Conservation (phyloP, 192 early-diverging fungal species). For the Coemansia sp. region DNA sequence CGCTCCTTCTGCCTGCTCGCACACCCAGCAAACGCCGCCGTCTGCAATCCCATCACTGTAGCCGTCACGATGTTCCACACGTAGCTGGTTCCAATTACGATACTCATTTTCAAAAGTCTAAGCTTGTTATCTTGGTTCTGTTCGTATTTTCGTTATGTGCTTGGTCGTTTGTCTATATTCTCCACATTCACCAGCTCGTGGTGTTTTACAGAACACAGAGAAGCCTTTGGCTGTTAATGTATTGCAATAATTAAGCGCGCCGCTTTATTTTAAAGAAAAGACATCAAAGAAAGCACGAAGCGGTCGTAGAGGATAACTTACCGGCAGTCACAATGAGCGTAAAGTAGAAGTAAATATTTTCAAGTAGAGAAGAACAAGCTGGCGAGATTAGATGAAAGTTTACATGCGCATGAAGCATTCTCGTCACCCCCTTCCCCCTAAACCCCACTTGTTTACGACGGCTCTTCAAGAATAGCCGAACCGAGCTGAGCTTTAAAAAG, state of each 20-base stretch:
- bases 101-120: slow-evolving; percentile 25
- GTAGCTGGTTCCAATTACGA: slow-evolving; percentile 53
- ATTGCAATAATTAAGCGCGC: neutral
- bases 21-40: slow-evolving; percentile 41
- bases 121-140: neutral
- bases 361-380: neutral
- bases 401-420: neutral
- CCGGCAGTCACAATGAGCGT: neutral
- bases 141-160: neutral
- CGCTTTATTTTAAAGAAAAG: neutral
- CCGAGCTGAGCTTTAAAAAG: neutral
- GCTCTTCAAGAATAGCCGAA: neutral
- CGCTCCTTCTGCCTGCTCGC: slow-evolving; percentile 35
- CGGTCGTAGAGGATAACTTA: neutral
- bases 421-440: neutral
- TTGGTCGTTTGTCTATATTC: neutral
- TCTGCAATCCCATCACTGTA: slow-evolving; percentile 48
- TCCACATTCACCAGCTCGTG: neutral
- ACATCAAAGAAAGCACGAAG: neutral
- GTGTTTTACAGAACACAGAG: neutral
- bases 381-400: neutral
- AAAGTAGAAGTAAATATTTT: neutral
- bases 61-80: slow-evolving; percentile 53
- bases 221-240: neutral
- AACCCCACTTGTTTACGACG: neutral